Evolutionary conservation across 2,329 filamentous ascomycete species (phyloP), one percentile per base, ranked within the genome.

Genomic region (Plenodomus tracheiphilus): DNA sequence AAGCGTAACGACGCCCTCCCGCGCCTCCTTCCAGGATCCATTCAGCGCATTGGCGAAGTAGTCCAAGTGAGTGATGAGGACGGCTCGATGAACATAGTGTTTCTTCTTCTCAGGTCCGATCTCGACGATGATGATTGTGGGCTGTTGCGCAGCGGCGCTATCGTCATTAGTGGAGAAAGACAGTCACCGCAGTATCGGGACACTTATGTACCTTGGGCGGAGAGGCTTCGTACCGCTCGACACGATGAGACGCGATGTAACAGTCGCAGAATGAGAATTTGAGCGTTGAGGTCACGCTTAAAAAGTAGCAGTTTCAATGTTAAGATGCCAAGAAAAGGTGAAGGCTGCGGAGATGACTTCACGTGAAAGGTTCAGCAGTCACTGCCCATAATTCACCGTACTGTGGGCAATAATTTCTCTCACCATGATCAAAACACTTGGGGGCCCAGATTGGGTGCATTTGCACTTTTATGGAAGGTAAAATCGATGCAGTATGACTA

Each of bases 11-110:
- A 22, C 20, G 10, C 51, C 38, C 6, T 59, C 46, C 10, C 48
- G 28, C 2, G 52, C 49, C 35, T 59, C 59, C 18, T 41, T 51
- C 51, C 57, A 59, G 1, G 13, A n/a, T 10, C 49, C 49, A 10
- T 41, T 47, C 3, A 62, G 19, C 1, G 54, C 54, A 10, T 47
- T 47, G 2, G 49, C 25, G 47, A 64, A 63, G 48, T 56, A 61
- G 2, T 49, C 51, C 1, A 53, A 60, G 40, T 61, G 51, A 10
- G 60, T 36, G 0, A 22, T n/a, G 6, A 65, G 42, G 0, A 60
- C 36, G 1, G 35, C 32, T 16, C 43, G 41, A 39, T 64, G 56
- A 2, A 62, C 10, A 15, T 30, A 18, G 36, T 53, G 59, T 13
- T 39, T 32, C 15, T 32, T 47, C 1, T 46, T 22, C 4, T 52